Base-by-base conservation (phyloP, 768 basidiomycete genomes). In the Lactarius evosmus region DNA sequence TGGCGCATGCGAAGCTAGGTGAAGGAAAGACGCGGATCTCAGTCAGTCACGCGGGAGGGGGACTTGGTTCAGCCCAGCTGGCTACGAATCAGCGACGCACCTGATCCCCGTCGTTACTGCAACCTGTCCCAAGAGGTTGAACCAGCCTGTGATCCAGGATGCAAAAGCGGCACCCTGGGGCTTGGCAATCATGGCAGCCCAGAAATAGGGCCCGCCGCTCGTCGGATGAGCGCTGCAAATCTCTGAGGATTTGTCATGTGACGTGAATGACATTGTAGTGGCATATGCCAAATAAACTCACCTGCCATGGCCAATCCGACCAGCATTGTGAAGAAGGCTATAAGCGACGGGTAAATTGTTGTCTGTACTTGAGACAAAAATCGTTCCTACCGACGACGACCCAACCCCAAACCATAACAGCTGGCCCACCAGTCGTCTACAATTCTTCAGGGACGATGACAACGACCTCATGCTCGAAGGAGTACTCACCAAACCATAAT, bases 281-380 rank as follows among this genome's bases (percentile, higher is more conserved):
- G 6, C 22, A 25, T 22, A 16, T 25, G 46, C 14, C 46, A 49
- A 25, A 14, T 49, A 49, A 2, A 70, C 78, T 62, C 63, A 83
- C 86, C 87, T 67, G 85, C 89, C 89, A 92, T 92, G 0, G 87
- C 79, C 25, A 89, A 75, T 11, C 89, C 89, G 27, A 92, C 87
- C 33, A 83, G 67, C 80, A 86, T 83, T 1, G 89, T 92, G 70
- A 86, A 86, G 67, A 80, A 82, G 7, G 86, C 84, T 85, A 59
- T 49, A 52, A 19, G 8, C 11, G 34, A 1, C 33, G 22, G 22
- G 44, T 55, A 61, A 70, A 56, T 11, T 41, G 29, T 22, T n/a
- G 22, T 22, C 36, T 29, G 46, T 38, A 46, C 3, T 36, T 61
- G 3, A 16, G 22, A 53, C 17, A 36, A 57, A 46, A 30, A 65